These are phyloP conservation scores for Globisporangium viniferum DNA, from an alignment of 352 stramenopile species.

Conservation along the genomic window DNA sequence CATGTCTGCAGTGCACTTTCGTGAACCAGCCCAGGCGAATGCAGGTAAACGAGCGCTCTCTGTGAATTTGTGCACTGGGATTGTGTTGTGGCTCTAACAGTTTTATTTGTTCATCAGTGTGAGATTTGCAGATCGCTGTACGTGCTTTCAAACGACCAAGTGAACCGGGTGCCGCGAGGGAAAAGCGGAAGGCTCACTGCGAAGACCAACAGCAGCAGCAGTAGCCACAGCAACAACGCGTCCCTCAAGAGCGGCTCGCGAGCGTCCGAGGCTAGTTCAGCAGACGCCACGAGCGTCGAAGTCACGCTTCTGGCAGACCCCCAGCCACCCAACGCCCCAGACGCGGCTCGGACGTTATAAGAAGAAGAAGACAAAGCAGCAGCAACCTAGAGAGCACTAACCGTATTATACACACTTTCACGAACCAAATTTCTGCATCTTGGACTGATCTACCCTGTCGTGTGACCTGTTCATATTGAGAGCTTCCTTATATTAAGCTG, in stretches of 20 bases:
- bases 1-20: slow-evolving; percentile 62
- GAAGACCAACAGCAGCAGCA: neutral
- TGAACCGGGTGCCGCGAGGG: neutral
- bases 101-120: slow-evolving; percentile 22
- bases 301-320: neutral
- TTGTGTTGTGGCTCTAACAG: slow-evolving; percentile 7
- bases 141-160: neutral
- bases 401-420: neutral
- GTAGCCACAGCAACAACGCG: neutral
- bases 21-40: slow-evolving; percentile 52
- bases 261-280: neutral
- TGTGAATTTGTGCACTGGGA: neutral
- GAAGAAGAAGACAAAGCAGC: neutral
- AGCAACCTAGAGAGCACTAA: neutral
- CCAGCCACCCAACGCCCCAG: neutral
- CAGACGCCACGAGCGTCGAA: neutral
- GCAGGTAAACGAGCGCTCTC: slow-evolving; percentile 42
- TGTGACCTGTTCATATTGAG: neutral
- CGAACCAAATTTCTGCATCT: neutral
- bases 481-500: slow-evolving; percentile 2
- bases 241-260: neutral
- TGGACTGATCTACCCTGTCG: neutral
- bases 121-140: slow-evolving; percentile 49
- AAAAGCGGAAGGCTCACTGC: neutral
- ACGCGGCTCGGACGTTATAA: slow-evolving; percentile 5